phyloP scores from a whole-genome alignment of 1,284 basidiomycete species.

The Boletus sp. region DNA sequence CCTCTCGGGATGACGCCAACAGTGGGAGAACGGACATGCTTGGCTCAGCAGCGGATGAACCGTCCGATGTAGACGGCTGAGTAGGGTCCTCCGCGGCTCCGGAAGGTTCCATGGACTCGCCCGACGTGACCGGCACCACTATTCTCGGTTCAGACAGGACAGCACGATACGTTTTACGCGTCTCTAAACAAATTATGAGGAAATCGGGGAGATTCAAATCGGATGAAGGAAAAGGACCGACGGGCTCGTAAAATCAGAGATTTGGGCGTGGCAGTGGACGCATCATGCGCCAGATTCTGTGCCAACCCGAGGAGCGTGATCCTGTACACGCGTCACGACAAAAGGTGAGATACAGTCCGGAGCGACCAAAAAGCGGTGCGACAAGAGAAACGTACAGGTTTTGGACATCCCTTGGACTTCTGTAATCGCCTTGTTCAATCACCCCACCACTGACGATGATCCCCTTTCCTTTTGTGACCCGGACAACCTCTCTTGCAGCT shows the following conservation, averaged over 20 bases:
- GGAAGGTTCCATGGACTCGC: conserved; percentile 2
- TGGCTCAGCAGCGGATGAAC: background rate
- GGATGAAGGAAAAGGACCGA: conserved; percentile 40
- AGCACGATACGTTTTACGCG: conserved; percentile 65
- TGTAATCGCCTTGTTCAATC: conserved; percentile 56
- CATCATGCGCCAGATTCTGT: conserved; percentile 66
- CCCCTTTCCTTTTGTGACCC: conserved; percentile 78
- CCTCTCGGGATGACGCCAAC: background rate
- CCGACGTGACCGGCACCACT: conserved; percentile 49
- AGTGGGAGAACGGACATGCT: background rate
- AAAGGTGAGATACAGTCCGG: background rate
- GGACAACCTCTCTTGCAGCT: conserved; percentile 67
- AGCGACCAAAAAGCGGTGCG: background rate
- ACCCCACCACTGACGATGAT: conserved; percentile 71
- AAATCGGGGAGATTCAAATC: background rate
- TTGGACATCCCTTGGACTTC: conserved; percentile 69
- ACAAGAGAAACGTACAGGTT: conserved; percentile 61
- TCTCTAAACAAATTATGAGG: conserved; percentile 44
- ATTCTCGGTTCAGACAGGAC: conserved; percentile 72
- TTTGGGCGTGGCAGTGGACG: conserved; percentile 62
- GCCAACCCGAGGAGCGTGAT: conserved; percentile 67
- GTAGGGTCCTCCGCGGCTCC: background rate
- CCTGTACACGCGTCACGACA: conserved; percentile 38
- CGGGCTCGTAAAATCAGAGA: conserved; percentile 73
- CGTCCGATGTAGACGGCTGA: background rate